Base-by-base conservation (phyloP, 2,329 filamentous ascomycete species). In the Epichloe typhina region DNA sequence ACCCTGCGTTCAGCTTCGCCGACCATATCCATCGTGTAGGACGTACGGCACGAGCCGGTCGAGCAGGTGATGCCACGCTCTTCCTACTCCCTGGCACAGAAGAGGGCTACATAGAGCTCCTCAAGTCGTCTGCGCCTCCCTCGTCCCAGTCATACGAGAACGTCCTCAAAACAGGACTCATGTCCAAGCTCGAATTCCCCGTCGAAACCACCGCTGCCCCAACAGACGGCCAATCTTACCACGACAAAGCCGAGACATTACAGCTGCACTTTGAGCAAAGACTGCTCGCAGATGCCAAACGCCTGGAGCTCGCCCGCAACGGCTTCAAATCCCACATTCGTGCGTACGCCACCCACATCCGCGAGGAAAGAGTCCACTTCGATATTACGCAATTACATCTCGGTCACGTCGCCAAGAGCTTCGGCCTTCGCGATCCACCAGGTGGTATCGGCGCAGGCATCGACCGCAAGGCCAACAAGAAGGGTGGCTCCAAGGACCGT, bases 21-120 rank as follows among this genome's bases (percentile, higher is more conserved):
- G 93, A 98, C 65, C 93, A 98, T 65, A 77, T 96, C 7, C 93
- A 98, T 69, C 84, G 93, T 51, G 88, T 97, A 50, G 93, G 93
- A 50, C 86, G 93, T 65, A 98, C 93, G 11, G 93, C 93, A 3
- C 87, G 93, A 73, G 88, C 94, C 1, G 93, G 93, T 15, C 84
- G 87, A 5, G 79, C 91, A 11, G 93, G 93, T 31, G 83, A 90
- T 51, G 89, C 93, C 0, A 76, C 87, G 11, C 82, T 97, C 23
- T 97, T 97, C 73, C 79, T 98, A 13, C 81, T 90, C 52, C 93
- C 93, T 0, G 93, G 93, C 15, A 82, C 81, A 51, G 93, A 98
- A 66, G 93, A 98, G 68, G 87, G 85, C 50, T 98, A 98, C 64
- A 82, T 95, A 39, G 75, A 82, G 3, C 73, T 91, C 1, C 73